Evolutionary conservation across 331 rosid species (phyloP).

Genomic region (Pyrus hybrid): DNA sequence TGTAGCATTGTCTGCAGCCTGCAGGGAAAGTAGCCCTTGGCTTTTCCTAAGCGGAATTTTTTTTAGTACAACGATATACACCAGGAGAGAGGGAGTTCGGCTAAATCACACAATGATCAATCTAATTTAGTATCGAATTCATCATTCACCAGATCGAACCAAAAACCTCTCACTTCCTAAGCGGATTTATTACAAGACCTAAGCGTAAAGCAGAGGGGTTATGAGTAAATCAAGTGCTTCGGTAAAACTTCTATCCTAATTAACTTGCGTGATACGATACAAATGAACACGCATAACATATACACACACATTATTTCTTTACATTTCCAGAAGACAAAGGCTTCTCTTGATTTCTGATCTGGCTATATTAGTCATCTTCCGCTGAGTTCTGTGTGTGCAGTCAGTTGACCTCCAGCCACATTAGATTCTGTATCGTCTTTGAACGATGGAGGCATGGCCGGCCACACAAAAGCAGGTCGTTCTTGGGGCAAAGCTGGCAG

Average conservation of each 20-base stretch:
- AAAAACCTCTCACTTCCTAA: too few species aligned
- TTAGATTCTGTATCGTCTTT: slow-evolving; percentile 9
- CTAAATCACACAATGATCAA: too few species aligned
- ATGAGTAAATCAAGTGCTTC: background rate
- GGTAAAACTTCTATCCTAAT: background rate
- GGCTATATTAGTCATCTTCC: slow-evolving; percentile 30
- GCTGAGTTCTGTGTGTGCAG: slow-evolving; percentile 33
- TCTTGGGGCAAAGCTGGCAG: slow-evolving; percentile 42
- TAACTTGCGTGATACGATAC: background rate
- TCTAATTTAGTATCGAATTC: too few species aligned
- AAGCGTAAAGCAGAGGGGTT: background rate
- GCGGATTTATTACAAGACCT: background rate
- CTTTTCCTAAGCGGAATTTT: background rate
- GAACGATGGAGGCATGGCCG: slow-evolving; percentile 49
- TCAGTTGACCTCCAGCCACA: slow-evolving; percentile 11
- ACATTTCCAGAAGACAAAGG: background rate
- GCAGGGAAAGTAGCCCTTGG: background rate
- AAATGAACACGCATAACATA: too few species aligned
- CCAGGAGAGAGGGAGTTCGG: too few species aligned
- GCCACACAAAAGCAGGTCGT: slow-evolving; percentile 73
- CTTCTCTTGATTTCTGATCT: background rate
- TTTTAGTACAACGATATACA: too few species aligned
- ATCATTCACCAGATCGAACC: too few species aligned
- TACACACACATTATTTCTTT: background rate
- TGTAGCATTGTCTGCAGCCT: background rate